Evolutionary conservation across 768 basidiomycete species (phyloP), one percentile per base, ranked within the genome.

Genomic region (Infundibulicybe gibba): DNA sequence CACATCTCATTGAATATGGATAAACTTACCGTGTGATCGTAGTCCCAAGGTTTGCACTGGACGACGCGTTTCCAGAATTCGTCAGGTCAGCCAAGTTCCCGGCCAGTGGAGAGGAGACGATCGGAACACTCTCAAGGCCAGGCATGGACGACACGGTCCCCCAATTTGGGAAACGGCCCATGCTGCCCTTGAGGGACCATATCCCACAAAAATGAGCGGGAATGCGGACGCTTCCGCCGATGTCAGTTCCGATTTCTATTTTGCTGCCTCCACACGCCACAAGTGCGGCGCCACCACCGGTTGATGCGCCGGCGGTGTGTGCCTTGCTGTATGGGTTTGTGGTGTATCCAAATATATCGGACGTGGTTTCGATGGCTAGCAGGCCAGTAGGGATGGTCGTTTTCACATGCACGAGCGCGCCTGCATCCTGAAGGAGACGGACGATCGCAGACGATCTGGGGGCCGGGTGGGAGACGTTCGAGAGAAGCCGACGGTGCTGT

Each of bases 141-240:
- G 67, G 64, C 55, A 81, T 64, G 11, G 70, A 61, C 40, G 76
- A 63, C 15, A 48, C 54, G 40, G 67, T 73, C 2, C 83, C 81
- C 52, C 72, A 72, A 31, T 62, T 68, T 5, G 80, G 76, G 54
- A 85, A 82, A 45, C 85, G 68, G 35, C 79, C 72, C 46, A 67
- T 64, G 54, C 81, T 83, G 9, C 78, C 71, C 57, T 82, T 84
- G 54, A 87, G 69, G 38, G 79, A 71, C 69, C 79, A 87, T 2
- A 85, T 64, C 2, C 86, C 88, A 50, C 84, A 85, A 53, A 81
- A 87, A 52, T 87, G 82, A 12, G 87, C 79, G 3, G 88, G 88
- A 20, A 79, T 76, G 43, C 88, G 75, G 33, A 88, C 77, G 44
- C 82, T 84, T 9, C 88, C 89, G 2, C 79, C 87, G 21, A 89